A percentile compares a stretch with the other conserved stretches of the same genome.
phyloP scores from a whole-genome alignment of 2,329 filamentous ascomycete species.

The Nemania serpens region DNA sequence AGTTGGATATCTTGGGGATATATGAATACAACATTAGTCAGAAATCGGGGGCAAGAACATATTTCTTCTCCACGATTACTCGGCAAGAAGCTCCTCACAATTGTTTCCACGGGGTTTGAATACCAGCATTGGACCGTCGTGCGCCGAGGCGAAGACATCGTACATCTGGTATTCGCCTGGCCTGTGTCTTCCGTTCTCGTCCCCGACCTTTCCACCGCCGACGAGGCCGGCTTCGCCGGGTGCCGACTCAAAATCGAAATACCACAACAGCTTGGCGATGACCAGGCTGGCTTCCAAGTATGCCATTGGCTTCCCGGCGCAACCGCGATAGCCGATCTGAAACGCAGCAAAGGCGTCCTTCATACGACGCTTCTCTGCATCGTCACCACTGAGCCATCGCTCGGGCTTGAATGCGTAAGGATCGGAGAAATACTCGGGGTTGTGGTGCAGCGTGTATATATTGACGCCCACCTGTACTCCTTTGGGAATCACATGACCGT shows the following conservation, averaged over 20 bases:
- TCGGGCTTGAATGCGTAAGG: constrained; percentile 27
- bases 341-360: constrained; percentile 26
- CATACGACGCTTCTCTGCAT: constrained; percentile 14
- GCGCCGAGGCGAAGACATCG: constrained; percentile 25
- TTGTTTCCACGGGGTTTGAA: constrained; percentile 21
- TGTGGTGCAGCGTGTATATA: constrained; percentile 25
- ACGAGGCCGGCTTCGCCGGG: constrained; percentile 22
- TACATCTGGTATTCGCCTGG: constrained; percentile 27
- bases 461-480: constrained; percentile 29
- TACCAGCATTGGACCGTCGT: constrained; percentile 24
- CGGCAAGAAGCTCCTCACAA: constrained; percentile 4
- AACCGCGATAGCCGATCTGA: constrained; percentile 25
- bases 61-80: background rate
- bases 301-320: constrained; percentile 29
- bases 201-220: constrained; percentile 21
- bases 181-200: constrained; percentile 18
- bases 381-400: constrained; percentile 25
- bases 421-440: constrained; percentile 29
- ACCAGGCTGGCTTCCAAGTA: constrained; percentile 29
- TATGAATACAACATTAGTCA: background rate
- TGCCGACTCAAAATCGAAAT: constrained; percentile 27
- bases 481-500: constrained; percentile 27
- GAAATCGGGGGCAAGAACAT: background rate
- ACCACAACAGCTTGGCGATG: constrained; percentile 27
- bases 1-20: constrained; percentile 1